Evolutionary conservation across 352 stramenopile species (phyloP).

Genomic region (Halophytophthora batemanensis): DNA sequence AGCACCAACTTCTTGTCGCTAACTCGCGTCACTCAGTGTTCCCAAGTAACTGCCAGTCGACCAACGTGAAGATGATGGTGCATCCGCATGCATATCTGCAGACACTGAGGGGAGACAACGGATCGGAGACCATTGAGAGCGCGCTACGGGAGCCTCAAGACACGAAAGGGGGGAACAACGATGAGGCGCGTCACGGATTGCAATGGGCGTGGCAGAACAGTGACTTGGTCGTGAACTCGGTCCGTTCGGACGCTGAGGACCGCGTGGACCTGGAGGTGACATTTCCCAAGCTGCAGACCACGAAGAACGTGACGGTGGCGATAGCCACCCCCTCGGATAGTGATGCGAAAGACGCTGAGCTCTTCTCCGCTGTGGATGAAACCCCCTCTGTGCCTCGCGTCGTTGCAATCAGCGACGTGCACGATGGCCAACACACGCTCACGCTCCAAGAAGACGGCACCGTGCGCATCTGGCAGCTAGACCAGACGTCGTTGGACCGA

Average conservation of each 20-base stretch:
- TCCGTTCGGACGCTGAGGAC: constrained; percentile 16
- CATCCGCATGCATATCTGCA: constrained; percentile 52
- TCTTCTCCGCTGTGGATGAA: constrained; percentile 4
- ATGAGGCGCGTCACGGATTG: constrained; percentile 24
- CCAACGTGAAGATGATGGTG: constrained; percentile 24
- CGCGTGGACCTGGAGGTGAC: constrained; percentile 43
- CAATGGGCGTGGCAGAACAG: constrained; percentile 27
- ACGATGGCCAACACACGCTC: constrained; percentile 35
- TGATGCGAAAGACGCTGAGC: constrained; percentile 2
- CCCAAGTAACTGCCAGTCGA: constrained; percentile 10
- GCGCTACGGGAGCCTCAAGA: constrained; percentile 14
- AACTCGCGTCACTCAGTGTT: constrained; percentile 35
- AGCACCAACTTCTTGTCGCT: neutral
- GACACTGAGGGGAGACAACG: constrained; percentile 8
- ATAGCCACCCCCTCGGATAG: neutral
- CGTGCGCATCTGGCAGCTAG: constrained; percentile 61
- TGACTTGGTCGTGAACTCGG: constrained; percentile 22
- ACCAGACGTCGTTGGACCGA: constrained; percentile 36
- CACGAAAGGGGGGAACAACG: neutral
- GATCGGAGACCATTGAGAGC: constrained; percentile 18
- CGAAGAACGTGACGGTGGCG: constrained; percentile 44
- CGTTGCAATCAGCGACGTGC: constrained; percentile 29
- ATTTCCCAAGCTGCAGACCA: constrained; percentile 19
- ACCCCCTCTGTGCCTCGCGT: constrained; percentile 27
- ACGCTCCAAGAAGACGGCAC: constrained; percentile 60